Conservation (phyloP, 1,284 basidiomycete species). For the Heterobasidion occidentale region DNA sequence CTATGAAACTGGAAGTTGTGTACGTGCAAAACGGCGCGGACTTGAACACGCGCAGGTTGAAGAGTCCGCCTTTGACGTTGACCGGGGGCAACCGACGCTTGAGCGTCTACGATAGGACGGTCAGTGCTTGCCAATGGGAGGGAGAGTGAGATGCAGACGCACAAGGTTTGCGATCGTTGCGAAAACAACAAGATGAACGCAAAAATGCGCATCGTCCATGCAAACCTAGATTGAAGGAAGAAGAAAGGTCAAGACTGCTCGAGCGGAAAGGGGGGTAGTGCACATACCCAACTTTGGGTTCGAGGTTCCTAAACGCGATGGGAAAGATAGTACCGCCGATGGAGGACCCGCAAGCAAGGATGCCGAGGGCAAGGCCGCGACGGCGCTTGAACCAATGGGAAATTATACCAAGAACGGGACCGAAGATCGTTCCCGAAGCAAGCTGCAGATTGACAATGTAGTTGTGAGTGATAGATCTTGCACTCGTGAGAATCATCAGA, state of each 20-base stretch:
- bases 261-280: neutral
- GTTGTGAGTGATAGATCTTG: neutral
- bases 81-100: conserved; percentile 44
- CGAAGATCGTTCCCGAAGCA: conserved; percentile 33
- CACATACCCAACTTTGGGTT: conserved; percentile 26
- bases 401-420: conserved; percentile 32
- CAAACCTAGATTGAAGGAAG: conserved; percentile 31
- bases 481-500: conserved; percentile 10
- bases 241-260: neutral
- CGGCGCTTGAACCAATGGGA: conserved; percentile 42
- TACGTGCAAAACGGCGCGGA: conserved; percentile 35
- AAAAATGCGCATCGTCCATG: conserved; percentile 54
- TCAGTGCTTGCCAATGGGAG: neutral
- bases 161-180: conserved; percentile 37
- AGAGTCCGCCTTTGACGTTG: conserved; percentile 36
- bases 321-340: conserved; percentile 37
- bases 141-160: neutral
- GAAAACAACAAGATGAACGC: conserved; percentile 42
- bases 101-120: conserved; percentile 25
- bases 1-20: conserved; percentile 31
- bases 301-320: conserved; percentile 30
- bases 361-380: conserved; percentile 32
- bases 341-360: conserved; percentile 32
- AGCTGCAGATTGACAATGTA: conserved; percentile 12
- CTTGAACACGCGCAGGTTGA: conserved; percentile 43